A percentile compares a stretch with the other conserved stretches of the same genome.
These are phyloP conservation scores for Ascochyta viciae-villosae DNA, from an alignment of 2,329 filamentous ascomycete species.

Conservation along the genomic window DNA sequence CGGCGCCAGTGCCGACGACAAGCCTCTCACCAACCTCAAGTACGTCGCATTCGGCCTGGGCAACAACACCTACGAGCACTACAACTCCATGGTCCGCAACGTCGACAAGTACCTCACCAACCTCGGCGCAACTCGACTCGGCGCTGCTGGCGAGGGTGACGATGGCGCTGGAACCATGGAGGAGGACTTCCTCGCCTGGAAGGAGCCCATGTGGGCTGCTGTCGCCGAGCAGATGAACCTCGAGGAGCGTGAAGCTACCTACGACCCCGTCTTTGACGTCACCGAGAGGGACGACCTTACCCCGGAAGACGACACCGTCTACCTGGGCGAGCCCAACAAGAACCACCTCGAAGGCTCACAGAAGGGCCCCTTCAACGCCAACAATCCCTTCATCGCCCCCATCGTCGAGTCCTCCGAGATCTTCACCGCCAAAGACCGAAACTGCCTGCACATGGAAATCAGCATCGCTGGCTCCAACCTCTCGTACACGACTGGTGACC, in stretches of 20 bases:
- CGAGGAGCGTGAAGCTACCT: conserved; percentile 94
- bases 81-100: conserved; percentile 97
- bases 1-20: conserved; percentile 66
- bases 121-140: conserved; percentile 83
- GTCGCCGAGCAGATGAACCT: conserved; percentile 83
- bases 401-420: conserved; percentile 90
- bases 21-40: conserved; percentile 81
- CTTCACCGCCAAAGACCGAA: conserved; percentile 86
- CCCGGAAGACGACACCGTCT: conserved; percentile 80
- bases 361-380: conserved; percentile 91
- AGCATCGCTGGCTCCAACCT: conserved; percentile 89
- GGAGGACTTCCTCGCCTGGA: conserved; percentile 98
- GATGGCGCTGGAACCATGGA: conserved; percentile 99
- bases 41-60: conserved; percentile 96
- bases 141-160: conserved; percentile 90
- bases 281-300: conserved; percentile 76
- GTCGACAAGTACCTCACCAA: conserved; percentile 82
- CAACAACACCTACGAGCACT: conserved; percentile 99
- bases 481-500: conserved; percentile 94
- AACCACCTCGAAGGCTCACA: conserved; percentile 85
- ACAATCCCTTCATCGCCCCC: conserved; percentile 96
- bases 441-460: conserved; percentile 96
- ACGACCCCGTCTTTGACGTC: conserved; percentile 90
- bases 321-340: conserved; percentile 95
- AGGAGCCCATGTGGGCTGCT: conserved; percentile 97